Evolutionary conservation across 495 filamentous ascomycete species (phyloP).

Genomic region (Cryomyces minteri): DNA sequence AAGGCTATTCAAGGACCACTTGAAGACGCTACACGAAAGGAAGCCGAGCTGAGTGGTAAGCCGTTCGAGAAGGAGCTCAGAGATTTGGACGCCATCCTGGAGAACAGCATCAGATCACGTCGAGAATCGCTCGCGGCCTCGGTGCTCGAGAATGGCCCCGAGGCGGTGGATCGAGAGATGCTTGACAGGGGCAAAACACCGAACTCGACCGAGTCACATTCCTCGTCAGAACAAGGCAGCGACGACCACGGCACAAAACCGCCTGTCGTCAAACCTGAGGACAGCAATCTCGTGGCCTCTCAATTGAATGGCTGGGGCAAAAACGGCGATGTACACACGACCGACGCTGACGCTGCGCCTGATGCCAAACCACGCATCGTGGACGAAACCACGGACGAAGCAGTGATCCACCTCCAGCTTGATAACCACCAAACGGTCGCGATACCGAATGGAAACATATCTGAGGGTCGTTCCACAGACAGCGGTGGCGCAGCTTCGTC

Average conservation of each 20-base stretch:
- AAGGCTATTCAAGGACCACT: conserved; percentile 59
- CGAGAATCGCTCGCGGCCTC: conserved; percentile 16
- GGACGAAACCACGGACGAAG: conserved; percentile 11
- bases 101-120: conserved; percentile 28
- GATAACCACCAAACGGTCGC: neutral
- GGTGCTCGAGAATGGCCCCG: neutral
- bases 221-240: neutral
- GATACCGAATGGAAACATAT: neutral
- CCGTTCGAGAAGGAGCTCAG: conserved; percentile 49
- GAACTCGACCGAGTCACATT: too few species aligned
- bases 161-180: too few species aligned
- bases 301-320: neutral
- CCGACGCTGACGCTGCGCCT: neutral
- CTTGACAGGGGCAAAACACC: too few species aligned
- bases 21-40: conserved; percentile 58
- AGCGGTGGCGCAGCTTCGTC: neutral
- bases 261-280: too few species aligned
- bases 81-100: conserved; percentile 47
- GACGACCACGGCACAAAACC: neutral
- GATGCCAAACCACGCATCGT: neutral
- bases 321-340: conserved; percentile 3
- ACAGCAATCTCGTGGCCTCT: neutral
- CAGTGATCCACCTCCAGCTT: conserved; percentile 6
- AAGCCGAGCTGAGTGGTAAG: conserved; percentile 55
- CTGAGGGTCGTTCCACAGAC: neutral